Conservation (phyloP, 116 monocot genomes). For the Cymodocea nodosa region DNA sequence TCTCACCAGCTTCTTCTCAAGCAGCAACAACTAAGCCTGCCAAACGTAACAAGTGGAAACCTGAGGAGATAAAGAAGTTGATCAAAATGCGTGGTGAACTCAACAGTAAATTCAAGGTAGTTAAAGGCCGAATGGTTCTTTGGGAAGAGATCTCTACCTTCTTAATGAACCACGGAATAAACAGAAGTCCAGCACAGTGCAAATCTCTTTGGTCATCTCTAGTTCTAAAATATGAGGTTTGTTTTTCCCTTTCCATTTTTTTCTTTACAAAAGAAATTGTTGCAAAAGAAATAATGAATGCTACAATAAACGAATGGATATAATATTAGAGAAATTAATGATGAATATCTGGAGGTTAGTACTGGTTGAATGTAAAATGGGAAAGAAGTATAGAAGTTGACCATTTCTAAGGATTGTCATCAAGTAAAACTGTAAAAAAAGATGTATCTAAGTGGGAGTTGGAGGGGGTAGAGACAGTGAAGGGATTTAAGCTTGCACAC, state of each 20-base stretch:
- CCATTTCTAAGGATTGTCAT: too few species aligned
- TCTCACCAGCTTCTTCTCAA: constrained; percentile 10
- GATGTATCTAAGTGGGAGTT: too few species aligned
- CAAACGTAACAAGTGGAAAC: constrained; percentile 80
- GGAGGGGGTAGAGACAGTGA: too few species aligned
- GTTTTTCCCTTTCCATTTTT: not conserved
- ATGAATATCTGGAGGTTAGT: too few species aligned
- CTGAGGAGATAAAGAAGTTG: constrained; percentile 72
- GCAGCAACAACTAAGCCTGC: constrained; percentile 13
- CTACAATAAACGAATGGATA: too few species aligned
- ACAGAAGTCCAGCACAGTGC: constrained; percentile 73
- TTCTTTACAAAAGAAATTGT: not conserved
- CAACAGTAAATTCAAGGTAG: constrained; percentile 52
- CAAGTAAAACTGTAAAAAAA: too few species aligned
- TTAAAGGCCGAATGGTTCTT: constrained; percentile 78
- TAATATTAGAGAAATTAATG: too few species aligned
- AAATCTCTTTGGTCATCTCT: constrained; percentile 94
- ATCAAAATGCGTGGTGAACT: constrained; percentile 65
- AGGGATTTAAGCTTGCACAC: too few species aligned
- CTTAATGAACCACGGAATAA: constrained; percentile 42
- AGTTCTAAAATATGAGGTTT: constrained; percentile 90
- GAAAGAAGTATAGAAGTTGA: too few species aligned
- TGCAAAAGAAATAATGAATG: not conserved
- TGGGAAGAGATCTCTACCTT: constrained; percentile 77
- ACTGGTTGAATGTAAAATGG: too few species aligned